Evolutionary conservation across 106 monocot genomes (phyloP), one percentile per base, ranked within the genome.

Genomic region (Allium cepa): DNA sequence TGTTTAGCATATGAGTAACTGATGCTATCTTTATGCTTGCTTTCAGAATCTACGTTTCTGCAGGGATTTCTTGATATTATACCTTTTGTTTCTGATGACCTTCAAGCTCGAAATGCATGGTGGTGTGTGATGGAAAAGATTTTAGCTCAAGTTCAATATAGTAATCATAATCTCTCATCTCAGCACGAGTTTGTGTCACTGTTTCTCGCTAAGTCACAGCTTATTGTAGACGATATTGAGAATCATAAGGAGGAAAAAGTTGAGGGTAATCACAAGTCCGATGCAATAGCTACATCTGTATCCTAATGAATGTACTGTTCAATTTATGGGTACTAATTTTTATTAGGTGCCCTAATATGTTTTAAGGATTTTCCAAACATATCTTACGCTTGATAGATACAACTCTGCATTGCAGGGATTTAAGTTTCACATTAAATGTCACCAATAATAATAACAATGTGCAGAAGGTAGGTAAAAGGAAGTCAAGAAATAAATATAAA

Each of bases 21-120:
- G 26, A 67, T 53, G 26, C 22, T 0, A 8, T 7, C n/a, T 0
- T 66, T 46, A 49, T 66, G 57, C 56, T 11, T 77, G 9, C 17
- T 28, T 77, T 13, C 72, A 97, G 97, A 97, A 77, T 63, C 79
- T 56, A 12, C 59, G 9, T 79, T 97, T 52, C 59, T 89, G 9
- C 68, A 89, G 26, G 82, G 80, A 6, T 71, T 97, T 50, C 78
- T 97, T 60, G 89, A 97, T 9, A 82, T 78, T 49, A 69, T 97
- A 55, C 87, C 97, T 18, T 63, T 97, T 28, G 71, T 92, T 65
- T 65, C 88, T 26, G 76, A 78, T 61, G 97, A 97, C 53, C 13
- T 52, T 9, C 76, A 79, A 85, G 82, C 89, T 8, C 71, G 86
- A 57, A 73, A 69, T 69, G 92, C 89, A 51, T 63, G 89, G 8